A percentile compares a stretch with the other conserved stretches of the same genome.
phyloP scores from a whole-genome alignment of 2,329 filamentous ascomycete species.

The Ophiostoma populinum region DNA sequence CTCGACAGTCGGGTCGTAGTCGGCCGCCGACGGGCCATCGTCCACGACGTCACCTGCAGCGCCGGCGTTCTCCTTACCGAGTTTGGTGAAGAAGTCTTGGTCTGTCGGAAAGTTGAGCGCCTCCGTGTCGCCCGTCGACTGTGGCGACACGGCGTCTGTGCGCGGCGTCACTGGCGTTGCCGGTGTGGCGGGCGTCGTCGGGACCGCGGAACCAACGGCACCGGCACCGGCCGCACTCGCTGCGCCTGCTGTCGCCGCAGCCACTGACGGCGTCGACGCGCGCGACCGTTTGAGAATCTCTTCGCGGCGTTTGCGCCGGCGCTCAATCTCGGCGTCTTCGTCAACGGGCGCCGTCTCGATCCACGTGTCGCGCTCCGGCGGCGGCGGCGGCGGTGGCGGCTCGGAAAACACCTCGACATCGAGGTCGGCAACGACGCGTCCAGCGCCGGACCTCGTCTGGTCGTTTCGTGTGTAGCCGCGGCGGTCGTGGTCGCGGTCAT shows the following conservation, averaged over 20 bases:
- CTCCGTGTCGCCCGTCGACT: conserved; percentile 31
- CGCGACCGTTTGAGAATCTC: conserved; percentile 72
- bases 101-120: conserved; percentile 49
- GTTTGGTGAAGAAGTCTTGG: conserved; percentile 46
- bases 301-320: conserved; percentile 68
- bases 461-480: too few species aligned
- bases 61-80: conserved; percentile 22
- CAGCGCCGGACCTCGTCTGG: background rate
- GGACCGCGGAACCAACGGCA: conserved; percentile 14
- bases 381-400: conserved; percentile 2
- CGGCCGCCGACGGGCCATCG: conserved; percentile 76
- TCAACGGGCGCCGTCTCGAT: conserved; percentile 47
- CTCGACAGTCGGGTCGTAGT: conserved; percentile 79
- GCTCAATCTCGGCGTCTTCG: conserved; percentile 69
- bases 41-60: conserved; percentile 21
- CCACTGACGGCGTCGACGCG: conserved; percentile 49
- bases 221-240: background rate
- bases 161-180: background rate
- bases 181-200: conserved; percentile 20
- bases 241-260: conserved; percentile 22
- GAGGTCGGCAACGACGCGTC: background rate
- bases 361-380: conserved; percentile 22
- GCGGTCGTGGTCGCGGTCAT: background rate
- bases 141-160: conserved; percentile 15
- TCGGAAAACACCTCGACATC: background rate